Percentiles rank a stretch among this genome's conserved stretches.
Conservation (phyloP, 1,139 yeast genomes). For the Saccharomyces pastorianus region DNA sequence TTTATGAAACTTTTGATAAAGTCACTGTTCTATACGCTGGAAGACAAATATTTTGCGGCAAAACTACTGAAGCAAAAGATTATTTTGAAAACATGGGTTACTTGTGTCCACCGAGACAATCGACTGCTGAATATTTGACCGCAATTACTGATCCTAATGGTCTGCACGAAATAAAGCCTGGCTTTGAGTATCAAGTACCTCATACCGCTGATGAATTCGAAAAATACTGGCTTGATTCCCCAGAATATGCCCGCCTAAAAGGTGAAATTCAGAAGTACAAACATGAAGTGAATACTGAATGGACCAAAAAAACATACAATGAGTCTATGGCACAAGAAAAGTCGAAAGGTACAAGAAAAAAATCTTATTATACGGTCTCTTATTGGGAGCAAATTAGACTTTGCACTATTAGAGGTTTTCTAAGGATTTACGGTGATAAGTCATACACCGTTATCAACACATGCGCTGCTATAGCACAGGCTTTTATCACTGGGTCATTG, state of each 20-base stretch:
- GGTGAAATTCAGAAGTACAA: constrained; percentile 43
- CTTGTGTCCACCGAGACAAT: constrained; percentile 47
- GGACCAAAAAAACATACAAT: constrained; percentile 35
- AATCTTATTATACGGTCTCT: constrained; percentile 41
- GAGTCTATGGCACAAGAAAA: constrained; percentile 38
- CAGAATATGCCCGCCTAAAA: constrained; percentile 37
- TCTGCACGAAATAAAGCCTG: constrained; percentile 33
- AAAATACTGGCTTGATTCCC: constrained; percentile 54
- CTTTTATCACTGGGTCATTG: constrained; percentile 42
- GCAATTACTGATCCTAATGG: constrained; percentile 44
- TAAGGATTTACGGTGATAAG: constrained; percentile 44
- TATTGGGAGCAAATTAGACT: constrained; percentile 41
- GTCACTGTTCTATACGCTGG: constrained; percentile 40
- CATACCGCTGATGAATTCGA: constrained; percentile 63
- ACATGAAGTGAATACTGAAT: constrained; percentile 33
- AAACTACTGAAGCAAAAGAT: constrained; percentile 36
- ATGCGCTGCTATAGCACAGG: constrained; percentile 43
- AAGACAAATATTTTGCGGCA: constrained; percentile 39
- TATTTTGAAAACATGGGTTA: constrained; percentile 44
- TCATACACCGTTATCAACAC: constrained; percentile 42
- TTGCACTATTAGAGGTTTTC: constrained; percentile 43
- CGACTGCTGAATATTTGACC: constrained; percentile 53
- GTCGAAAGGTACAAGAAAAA: constrained; percentile 33
- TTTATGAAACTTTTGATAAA: constrained; percentile 41
- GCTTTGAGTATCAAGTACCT: constrained; percentile 57